Evolutionary conservation across 805 yeast species (phyloP).

Genomic region (Saccharomyces paradoxus): DNA sequence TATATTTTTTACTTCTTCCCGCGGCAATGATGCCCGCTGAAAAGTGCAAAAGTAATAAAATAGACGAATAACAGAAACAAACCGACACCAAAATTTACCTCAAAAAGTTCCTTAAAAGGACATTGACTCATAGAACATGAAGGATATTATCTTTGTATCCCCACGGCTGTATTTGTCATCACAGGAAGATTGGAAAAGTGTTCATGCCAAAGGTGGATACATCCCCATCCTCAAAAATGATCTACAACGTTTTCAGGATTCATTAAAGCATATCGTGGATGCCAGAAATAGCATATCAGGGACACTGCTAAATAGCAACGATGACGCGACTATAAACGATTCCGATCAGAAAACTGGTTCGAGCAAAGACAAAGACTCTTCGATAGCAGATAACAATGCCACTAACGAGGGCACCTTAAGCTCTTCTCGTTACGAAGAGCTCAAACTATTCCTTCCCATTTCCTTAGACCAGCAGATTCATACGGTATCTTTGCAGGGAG

Average conservation of each 20-base stretch:
- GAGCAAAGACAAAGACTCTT: not conserved
- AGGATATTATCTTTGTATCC: conserved; percentile 20
- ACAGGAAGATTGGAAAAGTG: conserved; percentile 15
- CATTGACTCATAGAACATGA: not conserved
- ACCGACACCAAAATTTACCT: not conserved
- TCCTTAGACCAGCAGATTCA: conserved; percentile 21
- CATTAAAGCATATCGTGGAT: not conserved
- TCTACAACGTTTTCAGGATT: conserved; percentile 1
- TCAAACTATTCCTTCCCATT: conserved; percentile 23
- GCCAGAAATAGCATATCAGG: not conserved
- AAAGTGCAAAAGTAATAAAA: not conserved
- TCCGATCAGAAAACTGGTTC: not conserved
- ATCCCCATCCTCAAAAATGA: conserved; percentile 16
- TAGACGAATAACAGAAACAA: not conserved
- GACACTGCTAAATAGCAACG: not conserved
- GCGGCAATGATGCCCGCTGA: not conserved
- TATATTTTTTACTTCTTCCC: not conserved
- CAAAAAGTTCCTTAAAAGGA: not conserved
- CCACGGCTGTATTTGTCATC: conserved; percentile 20
- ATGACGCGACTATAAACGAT: not conserved
- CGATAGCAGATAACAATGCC: not conserved
- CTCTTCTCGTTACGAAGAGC: conserved; percentile 8
- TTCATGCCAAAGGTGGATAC: conserved; percentile 11
- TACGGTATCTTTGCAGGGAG: conserved; percentile 15
- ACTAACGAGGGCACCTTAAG: not conserved